Base-by-base conservation (phyloP, 75 land plant species). In the Cupressus sempervirens region DNA sequence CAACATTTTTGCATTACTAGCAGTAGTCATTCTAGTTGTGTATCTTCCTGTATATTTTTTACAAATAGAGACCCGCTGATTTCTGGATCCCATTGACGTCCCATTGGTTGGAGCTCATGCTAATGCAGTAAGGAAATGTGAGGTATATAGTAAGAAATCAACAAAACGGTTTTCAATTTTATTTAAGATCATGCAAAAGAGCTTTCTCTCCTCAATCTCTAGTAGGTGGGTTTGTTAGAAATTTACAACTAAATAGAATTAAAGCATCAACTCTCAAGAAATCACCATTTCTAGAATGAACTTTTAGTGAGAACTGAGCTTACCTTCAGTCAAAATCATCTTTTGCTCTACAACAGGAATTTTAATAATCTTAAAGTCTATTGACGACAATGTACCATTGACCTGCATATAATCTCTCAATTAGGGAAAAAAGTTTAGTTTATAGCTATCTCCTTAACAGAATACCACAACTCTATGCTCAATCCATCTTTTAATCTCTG, bases 281-380 rank as follows among this genome's bases (percentile, higher is more conserved):
- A 79, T 79, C 45, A 41, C 45, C 50, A 45, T 23, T 79, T 79
- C 6, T 79, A 11, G 46, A 79, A 23, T 9, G 38, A 26, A 12
- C 40, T 11, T 79, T 79, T 79, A 43, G 29, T 79, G 12, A 11
- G 50, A 30, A 26, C 45, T 23, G 30, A 79, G 13, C 75, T 79
- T 82, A 91, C 94, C 92, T 87, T 83, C 54, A 67, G 93, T 84
- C 67, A 87, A 83, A 34, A 84, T 52, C 75, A 81, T 83, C 38
- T 89, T 84, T 76, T 76, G 83, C 73, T 87, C 88, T 72, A 74
- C 89, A 43, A 95, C 94, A 83, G 98, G 94, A 84, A 97, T 92
- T 70, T 96, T 91, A 85, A 98, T 16, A 62, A 96, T 92, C 38
- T 86, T 86, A 58, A 85, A 94, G 30, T 88, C 81, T 80, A 85